Evolutionary conservation across 164 flowering plant genomes (phyloP), one percentile per base, ranked within the genome.

Genomic region (Echeveria elegans): DNA sequence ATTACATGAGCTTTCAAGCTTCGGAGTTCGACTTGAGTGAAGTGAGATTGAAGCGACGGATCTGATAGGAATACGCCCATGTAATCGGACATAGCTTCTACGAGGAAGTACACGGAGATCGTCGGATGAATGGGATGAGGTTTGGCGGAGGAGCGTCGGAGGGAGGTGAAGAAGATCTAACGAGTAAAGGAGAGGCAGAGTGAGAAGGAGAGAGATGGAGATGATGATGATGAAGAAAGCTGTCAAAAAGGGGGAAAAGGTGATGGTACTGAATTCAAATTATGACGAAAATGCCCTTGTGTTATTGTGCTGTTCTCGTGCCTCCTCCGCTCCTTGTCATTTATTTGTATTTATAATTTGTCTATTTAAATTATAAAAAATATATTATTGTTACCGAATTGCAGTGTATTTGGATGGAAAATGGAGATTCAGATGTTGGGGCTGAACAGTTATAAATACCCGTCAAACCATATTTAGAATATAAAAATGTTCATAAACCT

Each of bases 11-110:
- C 21, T 19, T 63, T 63, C 47, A 63, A 37, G 66, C 45, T 63
- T 14, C 66, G 66, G 45, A 63, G 66, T 36, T 63, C 47, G 41
- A 63, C 45, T 63, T 63, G 66, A 36, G 66, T 63, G 66, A 63
- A 63, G 45, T 63, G 66, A 36, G 41, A 36, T 23, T 63, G 66
- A 37, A 63, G 66, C 66, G 45, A 63, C 19, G 66, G 66, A 63
- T 63, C 66, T 21, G 66, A 63, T 5, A 63, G 45, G 45, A 63
- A 63, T 34, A 63, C 34, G 15, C 66, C 66, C 28, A 37, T 21
- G 45, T 63, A 63, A 15, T 31, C 47, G 0, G 66, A 63, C 66
- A 63, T 63, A 5, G 12, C 12, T 43, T 43, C 11, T 43, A 7
- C 3, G 7, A 34, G 37, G 37, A 34, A 34, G 37, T 34, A 34